These are phyloP conservation scores for Barnettozyma hawaiiensis DNA, from an alignment of 1,139 yeast species.

Conservation along the genomic window DNA sequence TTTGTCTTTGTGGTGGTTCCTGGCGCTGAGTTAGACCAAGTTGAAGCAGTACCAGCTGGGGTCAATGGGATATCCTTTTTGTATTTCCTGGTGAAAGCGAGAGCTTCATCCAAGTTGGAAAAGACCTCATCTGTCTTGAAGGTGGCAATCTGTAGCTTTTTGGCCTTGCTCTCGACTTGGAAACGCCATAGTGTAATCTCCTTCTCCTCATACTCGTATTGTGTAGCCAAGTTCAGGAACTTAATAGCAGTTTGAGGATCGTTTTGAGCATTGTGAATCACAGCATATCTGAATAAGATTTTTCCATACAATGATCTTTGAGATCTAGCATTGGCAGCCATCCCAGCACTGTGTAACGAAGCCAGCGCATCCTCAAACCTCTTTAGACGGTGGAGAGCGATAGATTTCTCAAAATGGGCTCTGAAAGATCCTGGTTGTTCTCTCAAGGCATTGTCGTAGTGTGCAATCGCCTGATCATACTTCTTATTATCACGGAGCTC, in stretches of 20 bases:
- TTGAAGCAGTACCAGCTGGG: conserved; percentile 5
- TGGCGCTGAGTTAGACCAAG: conserved; percentile 3
- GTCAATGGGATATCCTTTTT: conserved; percentile 3
- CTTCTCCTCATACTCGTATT: conserved; percentile 34
- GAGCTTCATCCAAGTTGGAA: conserved; percentile 11
- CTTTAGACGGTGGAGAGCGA: conserved; percentile 49
- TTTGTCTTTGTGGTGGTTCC: conserved; percentile 1
- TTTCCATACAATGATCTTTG: conserved; percentile 49
- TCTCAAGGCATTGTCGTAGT: conserved; percentile 30
- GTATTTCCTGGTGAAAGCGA: conserved; percentile 6
- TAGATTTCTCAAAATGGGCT: conserved; percentile 51
- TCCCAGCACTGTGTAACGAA: conserved; percentile 51
- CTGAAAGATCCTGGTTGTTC: conserved; percentile 43
- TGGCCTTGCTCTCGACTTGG: conserved; percentile 36
- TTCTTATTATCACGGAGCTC: conserved; percentile 33
- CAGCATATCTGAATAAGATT: conserved; percentile 56
- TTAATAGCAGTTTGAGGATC: conserved; percentile 42
- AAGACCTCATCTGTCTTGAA: conserved; percentile 11
- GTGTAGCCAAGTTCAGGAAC: conserved; percentile 46
- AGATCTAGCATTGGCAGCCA: conserved; percentile 47
- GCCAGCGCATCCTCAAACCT: conserved; percentile 45
- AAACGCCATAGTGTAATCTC: conserved; percentile 34
- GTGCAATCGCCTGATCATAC: conserved; percentile 33
- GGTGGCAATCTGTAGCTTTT: conserved; percentile 17
- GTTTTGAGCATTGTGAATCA: conserved; percentile 44